Conservation (phyloP, 2,329 filamentous ascomycete species). For the Fusarium irregulare region DNA sequence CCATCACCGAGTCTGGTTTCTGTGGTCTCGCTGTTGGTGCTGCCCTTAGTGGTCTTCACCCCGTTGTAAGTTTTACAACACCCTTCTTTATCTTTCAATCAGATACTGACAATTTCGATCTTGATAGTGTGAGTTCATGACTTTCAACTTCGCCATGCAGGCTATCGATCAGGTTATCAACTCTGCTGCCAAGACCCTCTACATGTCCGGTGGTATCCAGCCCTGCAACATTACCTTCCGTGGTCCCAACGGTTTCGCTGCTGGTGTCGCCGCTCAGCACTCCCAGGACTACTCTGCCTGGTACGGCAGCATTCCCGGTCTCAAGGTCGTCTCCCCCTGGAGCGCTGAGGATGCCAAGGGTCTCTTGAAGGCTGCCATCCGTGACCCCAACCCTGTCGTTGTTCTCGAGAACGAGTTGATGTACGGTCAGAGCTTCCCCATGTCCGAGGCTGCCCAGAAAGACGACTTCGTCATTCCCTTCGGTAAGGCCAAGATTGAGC, state of each 20-base stretch:
- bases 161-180: slow-evolving; percentile 99
- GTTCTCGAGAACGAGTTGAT: slow-evolving; percentile 90
- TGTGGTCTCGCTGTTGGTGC: slow-evolving; percentile 92
- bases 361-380: slow-evolving; percentile 95
- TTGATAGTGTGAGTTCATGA: slow-evolving; percentile 97
- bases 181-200: slow-evolving; percentile 98
- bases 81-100: slow-evolving; percentile 3
- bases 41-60: slow-evolving; percentile 92
- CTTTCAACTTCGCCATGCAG: slow-evolving; percentile 99
- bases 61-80: slow-evolving; percentile 74
- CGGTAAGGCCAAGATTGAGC: slow-evolving; percentile 99
- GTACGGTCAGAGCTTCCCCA: slow-evolving; percentile 94
- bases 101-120: slow-evolving; percentile 19
- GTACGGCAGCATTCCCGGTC: slow-evolving; percentile 97
- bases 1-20: slow-evolving; percentile 98
- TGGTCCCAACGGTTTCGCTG: slow-evolving; percentile 96
- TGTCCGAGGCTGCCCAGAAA: slow-evolving; percentile 96
- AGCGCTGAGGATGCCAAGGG: slow-evolving; percentile 98
- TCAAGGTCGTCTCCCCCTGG: slow-evolving; percentile 97
- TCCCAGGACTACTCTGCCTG: slow-evolving; percentile 98
- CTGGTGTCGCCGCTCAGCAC: slow-evolving; percentile 96
- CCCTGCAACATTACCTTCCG: slow-evolving; percentile 99
- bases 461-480: slow-evolving; percentile 97
- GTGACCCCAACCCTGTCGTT: slow-evolving; percentile 96
- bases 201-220: slow-evolving; percentile 99